Percentiles rank a stretch among this genome's conserved stretches.
Conservation (phyloP, 2,329 filamentous ascomycete genomes). For the Talaromyces sp. region DNA sequence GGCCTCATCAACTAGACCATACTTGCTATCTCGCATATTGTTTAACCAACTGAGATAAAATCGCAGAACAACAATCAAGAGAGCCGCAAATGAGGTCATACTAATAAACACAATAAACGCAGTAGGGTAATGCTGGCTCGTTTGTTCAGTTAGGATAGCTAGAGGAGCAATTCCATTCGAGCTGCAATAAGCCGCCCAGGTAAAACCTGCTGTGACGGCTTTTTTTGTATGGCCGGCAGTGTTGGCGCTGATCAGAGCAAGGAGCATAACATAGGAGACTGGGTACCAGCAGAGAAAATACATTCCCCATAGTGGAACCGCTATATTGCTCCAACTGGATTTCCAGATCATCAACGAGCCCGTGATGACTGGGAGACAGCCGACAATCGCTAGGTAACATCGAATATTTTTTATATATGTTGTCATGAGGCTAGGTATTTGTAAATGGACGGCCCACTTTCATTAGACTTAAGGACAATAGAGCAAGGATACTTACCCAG, state of each 20-base stretch:
- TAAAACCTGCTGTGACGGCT: slow-evolving; percentile 58
- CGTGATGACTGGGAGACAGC: neutral
- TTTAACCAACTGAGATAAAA: slow-evolving; percentile 48
- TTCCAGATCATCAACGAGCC: neutral
- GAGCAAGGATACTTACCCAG: slow-evolving; percentile 58
- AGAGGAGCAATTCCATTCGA: slow-evolving; percentile 40
- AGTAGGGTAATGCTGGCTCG: slow-evolving; percentile 45
- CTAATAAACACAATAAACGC: slow-evolving; percentile 56
- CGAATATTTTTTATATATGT: slow-evolving; percentile 40
- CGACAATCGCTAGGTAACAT: neutral
- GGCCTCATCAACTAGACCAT: neutral
- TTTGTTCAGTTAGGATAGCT: neutral
- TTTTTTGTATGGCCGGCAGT: slow-evolving; percentile 56
- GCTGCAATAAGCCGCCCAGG: slow-evolving; percentile 57
- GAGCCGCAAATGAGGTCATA: slow-evolving; percentile 49
- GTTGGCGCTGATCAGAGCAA: slow-evolving; percentile 14
- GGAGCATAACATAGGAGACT: slow-evolving; percentile 12
- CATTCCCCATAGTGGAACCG: slow-evolving; percentile 45
- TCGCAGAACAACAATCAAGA: slow-evolving; percentile 43
- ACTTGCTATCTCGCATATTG: slow-evolving; percentile 28
- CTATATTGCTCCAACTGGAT: slow-evolving; percentile 45
- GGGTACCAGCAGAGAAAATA: slow-evolving; percentile 35
- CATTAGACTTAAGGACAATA: slow-evolving; percentile 44
- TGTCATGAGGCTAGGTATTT: slow-evolving; percentile 50
- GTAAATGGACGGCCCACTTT: slow-evolving; percentile 54